Conservation (phyloP, 2,329 filamentous ascomycete genomes). For the Fusarium solani-melongenae region DNA sequence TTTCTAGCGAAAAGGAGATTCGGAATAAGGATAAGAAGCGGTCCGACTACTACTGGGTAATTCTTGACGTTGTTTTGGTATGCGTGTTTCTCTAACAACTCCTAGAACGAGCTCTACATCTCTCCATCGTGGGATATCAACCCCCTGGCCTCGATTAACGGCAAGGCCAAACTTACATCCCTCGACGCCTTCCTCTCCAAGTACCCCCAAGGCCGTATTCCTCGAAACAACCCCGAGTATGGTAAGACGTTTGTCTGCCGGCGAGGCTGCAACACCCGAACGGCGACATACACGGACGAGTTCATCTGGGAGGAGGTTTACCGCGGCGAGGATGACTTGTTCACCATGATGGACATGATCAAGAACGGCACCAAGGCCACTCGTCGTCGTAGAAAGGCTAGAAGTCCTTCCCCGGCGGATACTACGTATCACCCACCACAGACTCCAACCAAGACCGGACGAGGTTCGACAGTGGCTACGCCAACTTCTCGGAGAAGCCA, state of each 20-base stretch:
- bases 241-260: conserved; percentile 93
- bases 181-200: conserved; percentile 71
- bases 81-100: background rate
- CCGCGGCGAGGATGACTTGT: conserved; percentile 71
- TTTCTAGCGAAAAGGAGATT: conserved; percentile 90
- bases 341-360: conserved; percentile 73
- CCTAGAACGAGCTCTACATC: conserved; percentile 89
- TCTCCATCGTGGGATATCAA: conserved; percentile 90
- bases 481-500: conserved; percentile 47
- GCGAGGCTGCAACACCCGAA: conserved; percentile 87
- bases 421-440: conserved; percentile 49
- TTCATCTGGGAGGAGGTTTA: conserved; percentile 93
- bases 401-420: conserved; percentile 48
- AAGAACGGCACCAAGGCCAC: conserved; percentile 79
- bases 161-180: conserved; percentile 85
- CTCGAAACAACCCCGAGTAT: conserved; percentile 77
- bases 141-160: conserved; percentile 88
- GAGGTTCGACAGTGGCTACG: conserved; percentile 41
- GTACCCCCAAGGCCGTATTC: conserved; percentile 81
- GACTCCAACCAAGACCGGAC: conserved; percentile 51
- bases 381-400: conserved; percentile 46
- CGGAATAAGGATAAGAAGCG: conserved; percentile 85
- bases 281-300: conserved; percentile 90
- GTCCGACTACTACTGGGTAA: conserved; percentile 78
- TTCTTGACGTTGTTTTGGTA: conserved; percentile 23